Base-by-base conservation (phyloP, 495 filamentous ascomycete genomes). In the Aspergillus funiculosus region DNA sequence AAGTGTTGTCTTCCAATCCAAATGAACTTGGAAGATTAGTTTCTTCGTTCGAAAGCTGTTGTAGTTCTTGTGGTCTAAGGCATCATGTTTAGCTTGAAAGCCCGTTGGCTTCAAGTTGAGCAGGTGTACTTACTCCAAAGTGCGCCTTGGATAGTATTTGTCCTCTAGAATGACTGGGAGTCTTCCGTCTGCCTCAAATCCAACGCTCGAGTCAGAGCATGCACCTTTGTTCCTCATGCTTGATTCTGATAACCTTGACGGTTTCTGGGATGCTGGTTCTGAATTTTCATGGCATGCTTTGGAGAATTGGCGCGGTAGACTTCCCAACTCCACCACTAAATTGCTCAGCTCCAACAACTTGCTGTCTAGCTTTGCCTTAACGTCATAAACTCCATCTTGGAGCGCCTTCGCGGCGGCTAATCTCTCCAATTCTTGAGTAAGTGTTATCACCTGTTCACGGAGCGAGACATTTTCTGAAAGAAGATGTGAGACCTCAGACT, bases 391-490 rank as follows among this genome's bases (percentile, higher is more conserved):
- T 56, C 82, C 79, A 41, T 70, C 57, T 27, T 68, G 56, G 2
- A 75, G 57, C 37, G 53, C 39, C 45, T 64, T 68, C 1, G 58
- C 63, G n/a, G 63, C 62, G 27, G 73, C 66, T 45, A 66, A 58
- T 39, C 68, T 67, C 43, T 86, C 78, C 38, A 79, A 71, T 37
- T 87, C 81, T 39, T 81, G 78, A 39, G 87, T 78, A 5, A 94
- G 68, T 30, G 81, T 80, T 49, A 94, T 71, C 13, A 92, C 73
- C 51, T 90, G 80, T 48, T 87, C 81, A 38, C 87, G 81, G 0
- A 98, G 77, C 0, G 82, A 78, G 18, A 95, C 80, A 62, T 97
- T 97, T 52, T 98, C 94, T 13, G 82, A 79, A 43, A 95, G 71
- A 8, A 97, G 68, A 21, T 86, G 81, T 11, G 87, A 85, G 25